Evolutionary conservation across 2,329 filamentous ascomycete genomes (phyloP), one percentile per base, ranked within the genome.

Genomic region (Malbranchea zuffiana): DNA sequence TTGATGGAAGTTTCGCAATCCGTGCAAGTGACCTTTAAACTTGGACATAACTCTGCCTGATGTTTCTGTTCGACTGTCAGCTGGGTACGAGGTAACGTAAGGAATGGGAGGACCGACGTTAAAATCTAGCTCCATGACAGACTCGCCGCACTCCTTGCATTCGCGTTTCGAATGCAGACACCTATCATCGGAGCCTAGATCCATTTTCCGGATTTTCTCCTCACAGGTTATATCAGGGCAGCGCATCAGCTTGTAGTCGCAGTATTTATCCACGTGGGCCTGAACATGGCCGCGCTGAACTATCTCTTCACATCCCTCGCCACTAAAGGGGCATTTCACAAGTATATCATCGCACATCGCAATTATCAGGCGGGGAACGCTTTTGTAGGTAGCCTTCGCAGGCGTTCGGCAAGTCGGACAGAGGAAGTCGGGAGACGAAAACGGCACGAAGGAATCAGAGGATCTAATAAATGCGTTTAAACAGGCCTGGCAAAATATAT

Each of bases 401-500:
- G 64, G 60, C 27, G 64, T 63, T 25, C 74, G 69, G 50, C 74
- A 78, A 3, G 68, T 69, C 31, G 74, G 74, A 56, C 74, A 78
- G 21, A 60, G 63, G 44, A 61, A 62, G 53, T 50, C 29, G 46
- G 47, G 40, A 49, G 26, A 15, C 7, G 19, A 17, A 11, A 13
- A 11, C 2, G n/a, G 31, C 13, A 24, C 18, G 21, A 23, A 32
- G 8, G 23, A 39, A 30, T 43, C 47, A 36, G 56, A 54, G 16
- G 50, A 57, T 24, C 52, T 60, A 50, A 68, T 67, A 10, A 65
- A 65, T 29, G 63, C 59, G 34, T 63, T 64, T 41, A 79, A 61
- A 49, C 75, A 79, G 16, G 69, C 65, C 37, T 65, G 60, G 56
- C 75, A 79, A 58, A 79, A 79, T 44, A 72, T 70, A 57, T 79